Evolutionary conservation across 495 filamentous ascomycete species (phyloP).

Genomic region (Jackrogersella minutella): DNA sequence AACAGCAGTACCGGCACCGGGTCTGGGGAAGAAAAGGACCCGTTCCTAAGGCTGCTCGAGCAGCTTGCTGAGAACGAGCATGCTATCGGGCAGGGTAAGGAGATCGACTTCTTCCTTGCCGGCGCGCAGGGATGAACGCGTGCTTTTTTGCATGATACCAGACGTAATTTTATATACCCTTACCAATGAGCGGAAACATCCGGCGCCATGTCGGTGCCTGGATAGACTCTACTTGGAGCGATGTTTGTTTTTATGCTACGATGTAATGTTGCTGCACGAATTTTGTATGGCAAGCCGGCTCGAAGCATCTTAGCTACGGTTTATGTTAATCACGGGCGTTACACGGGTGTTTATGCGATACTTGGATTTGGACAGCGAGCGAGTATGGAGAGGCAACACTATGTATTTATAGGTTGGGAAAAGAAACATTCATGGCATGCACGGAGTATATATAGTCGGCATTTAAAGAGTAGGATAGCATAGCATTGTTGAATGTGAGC

Average conservation of each 20-base stretch:
- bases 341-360: not conserved
- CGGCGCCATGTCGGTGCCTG: too few relatives aligned
- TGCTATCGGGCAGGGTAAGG: slow-evolving; percentile 62
- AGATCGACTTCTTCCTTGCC: slow-evolving; percentile 74
- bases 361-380: not conserved
- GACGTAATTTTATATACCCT: not conserved
- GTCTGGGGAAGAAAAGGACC: slow-evolving; percentile 70
- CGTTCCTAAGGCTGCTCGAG: slow-evolving; percentile 79
- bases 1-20: slow-evolving; percentile 50
- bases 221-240: too few relatives aligned
- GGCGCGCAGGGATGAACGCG: slow-evolving; percentile 41
- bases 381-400: too few relatives aligned
- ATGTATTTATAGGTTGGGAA: slow-evolving; percentile 8
- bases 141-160: not conserved
- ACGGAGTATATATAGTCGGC: not conserved
- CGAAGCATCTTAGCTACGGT: not conserved
- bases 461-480: not conserved
- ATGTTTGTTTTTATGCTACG: too few relatives aligned
- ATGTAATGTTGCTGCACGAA: not conserved
- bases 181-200: too few relatives aligned
- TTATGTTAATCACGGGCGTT: not conserved
- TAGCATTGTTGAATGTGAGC: not conserved
- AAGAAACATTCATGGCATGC: not conserved
- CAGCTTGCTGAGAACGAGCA: slow-evolving; percentile 83
- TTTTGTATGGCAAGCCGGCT: not conserved